Evolutionary conservation across 805 yeast genomes (phyloP).

Genomic region (Pichia heedii): DNA sequence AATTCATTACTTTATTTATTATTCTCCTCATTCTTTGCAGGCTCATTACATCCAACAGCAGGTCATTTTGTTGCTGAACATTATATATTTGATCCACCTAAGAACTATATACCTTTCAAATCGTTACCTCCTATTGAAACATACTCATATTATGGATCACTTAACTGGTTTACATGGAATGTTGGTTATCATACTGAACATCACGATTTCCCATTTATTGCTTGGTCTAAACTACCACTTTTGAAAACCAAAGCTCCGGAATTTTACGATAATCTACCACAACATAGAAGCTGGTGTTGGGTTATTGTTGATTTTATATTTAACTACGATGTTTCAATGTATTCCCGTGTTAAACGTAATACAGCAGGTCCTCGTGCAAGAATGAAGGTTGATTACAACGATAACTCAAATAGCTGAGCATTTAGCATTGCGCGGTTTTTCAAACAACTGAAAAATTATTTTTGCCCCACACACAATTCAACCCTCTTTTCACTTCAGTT

Average conservation of each 20-base stretch:
- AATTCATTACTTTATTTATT: conserved; percentile 58
- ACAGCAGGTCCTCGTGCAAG: conserved; percentile 28
- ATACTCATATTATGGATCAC: conserved; percentile 76
- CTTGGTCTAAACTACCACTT: conserved; percentile 74
- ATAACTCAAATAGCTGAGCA: conserved; percentile 26
- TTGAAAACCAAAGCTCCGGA: conserved; percentile 64
- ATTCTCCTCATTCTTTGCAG: conserved; percentile 76
- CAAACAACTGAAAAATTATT: too few species aligned
- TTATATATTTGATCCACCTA: conserved; percentile 57
- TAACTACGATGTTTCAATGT: conserved; percentile 58
- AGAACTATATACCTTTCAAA: conserved; percentile 19
- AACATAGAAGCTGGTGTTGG: conserved; percentile 68
- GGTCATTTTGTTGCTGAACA: conserved; percentile 97
- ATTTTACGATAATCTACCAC: conserved; percentile 74
- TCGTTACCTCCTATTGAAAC: conserved; percentile 66
- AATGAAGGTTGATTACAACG: conserved; percentile 25
- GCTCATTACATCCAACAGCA: conserved; percentile 87
- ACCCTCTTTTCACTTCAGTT: too few species aligned
- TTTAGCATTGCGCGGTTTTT: too few species aligned
- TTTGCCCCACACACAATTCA: too few species aligned
- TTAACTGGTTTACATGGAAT: conserved; percentile 78
- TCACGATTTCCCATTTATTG: conserved; percentile 89
- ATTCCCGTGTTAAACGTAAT: conserved; percentile 72
- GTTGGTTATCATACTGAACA: conserved; percentile 94
- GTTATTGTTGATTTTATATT: conserved; percentile 66